Evolutionary conservation across 371 early-diverging fungal genomes (phyloP).

Genomic region (Phascolomyces articulosus): DNA sequence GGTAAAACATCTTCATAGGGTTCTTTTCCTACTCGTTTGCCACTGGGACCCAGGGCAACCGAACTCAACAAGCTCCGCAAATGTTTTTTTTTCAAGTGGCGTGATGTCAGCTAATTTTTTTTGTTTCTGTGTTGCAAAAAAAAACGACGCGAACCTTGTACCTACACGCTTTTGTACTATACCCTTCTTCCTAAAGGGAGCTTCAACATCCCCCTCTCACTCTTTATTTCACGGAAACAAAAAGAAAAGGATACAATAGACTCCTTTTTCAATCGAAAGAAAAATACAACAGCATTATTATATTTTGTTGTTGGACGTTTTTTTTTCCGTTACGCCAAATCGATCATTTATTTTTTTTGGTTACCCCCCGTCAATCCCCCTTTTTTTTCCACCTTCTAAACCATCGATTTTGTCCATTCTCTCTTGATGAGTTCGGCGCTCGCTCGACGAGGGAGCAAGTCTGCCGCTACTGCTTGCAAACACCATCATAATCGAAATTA

Average conservation of each 20-base stretch:
- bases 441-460: conserved; percentile 15
- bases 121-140: not conserved
- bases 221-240: too few species aligned
- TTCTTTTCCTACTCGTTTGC: too few species aligned
- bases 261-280: too few species aligned
- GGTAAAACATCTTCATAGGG: too few species aligned
- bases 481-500: conserved; percentile 2
- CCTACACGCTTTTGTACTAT: not conserved
- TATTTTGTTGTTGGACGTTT: too few species aligned
- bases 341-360: not conserved
- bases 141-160: not conserved
- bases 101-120: not conserved
- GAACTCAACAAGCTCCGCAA: too few species aligned
- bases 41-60: too few species aligned
- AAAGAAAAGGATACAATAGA: too few species aligned
- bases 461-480: conserved; percentile 15
- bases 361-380: too few species aligned
- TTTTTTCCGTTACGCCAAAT: not conserved
- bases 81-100: not conserved
- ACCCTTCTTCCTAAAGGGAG: not conserved
- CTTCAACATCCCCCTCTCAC: not conserved
- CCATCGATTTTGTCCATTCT: too few species aligned
- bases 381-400: too few species aligned
- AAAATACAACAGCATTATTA: too few species aligned
- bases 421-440: conserved; percentile 8